Base-by-base conservation (phyloP, 192 early-diverging fungal genomes). In the Obelidium mucronatum region DNA sequence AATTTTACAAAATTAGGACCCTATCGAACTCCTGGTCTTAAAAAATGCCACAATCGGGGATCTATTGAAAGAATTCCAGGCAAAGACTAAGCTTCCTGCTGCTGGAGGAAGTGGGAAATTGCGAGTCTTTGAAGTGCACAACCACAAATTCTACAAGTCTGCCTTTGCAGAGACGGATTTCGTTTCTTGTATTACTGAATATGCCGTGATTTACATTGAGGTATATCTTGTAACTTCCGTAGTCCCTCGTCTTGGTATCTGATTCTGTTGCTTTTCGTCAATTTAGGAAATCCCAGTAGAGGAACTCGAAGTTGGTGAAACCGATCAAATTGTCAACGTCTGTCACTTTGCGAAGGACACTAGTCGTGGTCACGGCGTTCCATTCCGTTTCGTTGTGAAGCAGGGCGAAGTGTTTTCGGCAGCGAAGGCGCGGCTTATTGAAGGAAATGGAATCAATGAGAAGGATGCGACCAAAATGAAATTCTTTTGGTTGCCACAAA, bases 381-480 rank as follows among this genome's bases (percentile, higher is more conserved):
- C 97, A 28, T 97, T 98, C 83, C 82, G 82, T 66, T 92, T 97
- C 67, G 74, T 89, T 39, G 75, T 94, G 22, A 73, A 70, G 39
- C 37, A 90, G 85, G 92, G 86, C 54, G 95, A 96, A 74, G 26
- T 79, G 24, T 89, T 93, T 73, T 44, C 84, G 17, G 90, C 89
- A 1, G 94, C 93, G 26, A 94, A 92, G 88, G 69, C 77, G 63
- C 87, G 96, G 5, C 83, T 98, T 67, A 89, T 89, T 65, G 78
- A 58, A 64, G 81, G 90, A 39, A 84, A 93, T 28, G 94, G 93
- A 15, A 86, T 94, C 88, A 86, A 85, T 75, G 92, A 96, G 48
- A 94, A 93, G 84, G 96, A 98, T 40, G 93, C 93, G 67, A 84
- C 78, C 0, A 91, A 90, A 66, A 82, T 92, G 61, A 93, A 88